Conservation (phyloP, 352 stramenopile species). For the Phytophthora pluvialis region DNA sequence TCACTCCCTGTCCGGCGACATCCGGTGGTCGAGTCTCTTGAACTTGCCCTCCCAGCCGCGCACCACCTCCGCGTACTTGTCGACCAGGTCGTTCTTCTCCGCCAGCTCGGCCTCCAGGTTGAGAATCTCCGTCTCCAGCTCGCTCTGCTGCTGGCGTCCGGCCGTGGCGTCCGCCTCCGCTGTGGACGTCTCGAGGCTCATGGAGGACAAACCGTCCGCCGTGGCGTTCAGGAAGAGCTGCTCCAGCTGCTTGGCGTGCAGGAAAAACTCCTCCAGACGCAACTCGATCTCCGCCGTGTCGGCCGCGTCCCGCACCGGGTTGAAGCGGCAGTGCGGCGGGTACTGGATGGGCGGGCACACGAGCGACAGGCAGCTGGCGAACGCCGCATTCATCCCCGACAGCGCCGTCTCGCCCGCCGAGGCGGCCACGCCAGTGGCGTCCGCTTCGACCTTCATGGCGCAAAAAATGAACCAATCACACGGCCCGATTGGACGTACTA, state of each 20-base stretch:
- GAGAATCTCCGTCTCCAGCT: constrained; percentile 79
- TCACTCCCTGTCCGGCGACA: constrained; percentile 63
- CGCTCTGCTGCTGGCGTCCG: constrained; percentile 41
- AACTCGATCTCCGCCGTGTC: constrained; percentile 77
- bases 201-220: constrained; percentile 15
- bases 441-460: constrained; percentile 39
- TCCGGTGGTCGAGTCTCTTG: constrained; percentile 73
- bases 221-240: constrained; percentile 67
- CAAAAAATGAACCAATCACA: neutral
- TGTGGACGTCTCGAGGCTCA: constrained; percentile 18
- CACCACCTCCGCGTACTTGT: constrained; percentile 87
- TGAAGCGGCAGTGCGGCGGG: constrained; percentile 83
- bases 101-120: constrained; percentile 75
- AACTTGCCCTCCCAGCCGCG: constrained; percentile 88
- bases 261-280: constrained; percentile 78
- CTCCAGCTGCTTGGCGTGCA: constrained; percentile 85
- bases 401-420: constrained; percentile 50
- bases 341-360: constrained; percentile 86
- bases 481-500: too few relatives aligned
- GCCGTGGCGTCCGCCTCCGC: constrained; percentile 2
- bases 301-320: constrained; percentile 80
- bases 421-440: neutral
- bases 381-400: constrained; percentile 75
- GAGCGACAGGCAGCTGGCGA: constrained; percentile 76
- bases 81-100: constrained; percentile 87